A percentile compares a stretch with the other conserved stretches of the same genome.
Evolutionary conservation across 768 basidiomycete genomes (phyloP).

Genomic region (Mycena alexandri): DNA sequence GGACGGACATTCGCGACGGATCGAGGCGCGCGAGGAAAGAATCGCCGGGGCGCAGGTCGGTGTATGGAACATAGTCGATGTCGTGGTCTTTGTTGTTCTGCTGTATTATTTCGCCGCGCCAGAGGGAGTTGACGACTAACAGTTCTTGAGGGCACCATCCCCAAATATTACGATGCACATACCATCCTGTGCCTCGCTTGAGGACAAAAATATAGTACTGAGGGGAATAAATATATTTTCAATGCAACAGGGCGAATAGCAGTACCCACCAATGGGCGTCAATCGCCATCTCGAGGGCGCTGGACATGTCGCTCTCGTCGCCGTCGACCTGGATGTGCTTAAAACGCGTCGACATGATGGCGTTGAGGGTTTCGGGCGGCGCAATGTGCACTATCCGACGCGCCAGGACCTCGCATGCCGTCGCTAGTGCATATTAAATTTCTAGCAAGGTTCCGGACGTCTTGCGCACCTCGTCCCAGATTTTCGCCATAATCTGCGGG

Average conservation of each 20-base stretch:
- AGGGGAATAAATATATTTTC: slow-evolving; percentile 3
- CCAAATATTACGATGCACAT: slow-evolving; percentile 25
- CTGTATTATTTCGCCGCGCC: slow-evolving; percentile 88
- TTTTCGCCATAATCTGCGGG: slow-evolving; percentile 93
- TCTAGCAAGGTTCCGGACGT: slow-evolving; percentile 4
- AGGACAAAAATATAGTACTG: slow-evolving; percentile 88
- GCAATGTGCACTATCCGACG: slow-evolving; percentile 81
- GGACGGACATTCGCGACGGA: slow-evolving; percentile 83
- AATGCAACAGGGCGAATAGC: background rate
- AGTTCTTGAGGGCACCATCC: background rate
- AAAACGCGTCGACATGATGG: slow-evolving; percentile 85
- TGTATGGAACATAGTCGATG: slow-evolving; percentile 84
- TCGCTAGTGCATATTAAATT: slow-evolving; percentile 57
- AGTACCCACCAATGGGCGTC: slow-evolving; percentile 83
- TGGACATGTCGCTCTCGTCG: slow-evolving; percentile 78
- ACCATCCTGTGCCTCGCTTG: slow-evolving; percentile 88
- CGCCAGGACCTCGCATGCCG: slow-evolving; percentile 88
- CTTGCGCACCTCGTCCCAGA: slow-evolving; percentile 73
- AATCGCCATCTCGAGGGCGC: slow-evolving; percentile 91
- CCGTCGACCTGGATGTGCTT: slow-evolving; percentile 80
- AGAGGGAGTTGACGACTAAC: slow-evolving; percentile 83
- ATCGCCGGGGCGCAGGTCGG: slow-evolving; percentile 58
- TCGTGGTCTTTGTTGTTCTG: slow-evolving; percentile 79
- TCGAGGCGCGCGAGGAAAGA: slow-evolving; percentile 81
- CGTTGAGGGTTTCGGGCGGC: slow-evolving; percentile 71